phyloP scores from a whole-genome alignment of 768 basidiomycete species.

The Termitomyces sp. region DNA sequence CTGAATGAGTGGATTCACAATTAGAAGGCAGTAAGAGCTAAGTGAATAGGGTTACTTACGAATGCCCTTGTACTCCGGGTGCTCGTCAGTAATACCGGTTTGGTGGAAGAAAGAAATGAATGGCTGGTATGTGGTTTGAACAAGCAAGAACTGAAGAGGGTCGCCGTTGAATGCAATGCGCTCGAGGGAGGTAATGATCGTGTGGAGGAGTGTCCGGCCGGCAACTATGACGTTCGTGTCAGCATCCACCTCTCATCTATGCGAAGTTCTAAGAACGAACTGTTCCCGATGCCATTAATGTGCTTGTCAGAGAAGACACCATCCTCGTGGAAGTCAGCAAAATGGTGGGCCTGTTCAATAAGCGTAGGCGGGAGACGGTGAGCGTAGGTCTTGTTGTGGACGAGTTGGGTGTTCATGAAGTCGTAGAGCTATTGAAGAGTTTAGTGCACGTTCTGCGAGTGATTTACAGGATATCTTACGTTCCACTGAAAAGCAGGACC shows the following conservation, averaged over 20 bases:
- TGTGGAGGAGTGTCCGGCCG: constrained; percentile 73
- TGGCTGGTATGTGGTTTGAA: constrained; percentile 85
- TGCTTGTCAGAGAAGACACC: constrained; percentile 65
- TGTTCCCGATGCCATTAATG: constrained; percentile 71
- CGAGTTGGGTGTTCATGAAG: constrained; percentile 70
- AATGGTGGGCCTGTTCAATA: constrained; percentile 67
- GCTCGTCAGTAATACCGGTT: constrained; percentile 54
- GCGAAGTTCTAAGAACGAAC: constrained; percentile 38
- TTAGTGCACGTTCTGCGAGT: neutral
- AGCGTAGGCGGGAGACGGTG: constrained; percentile 77
- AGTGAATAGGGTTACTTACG: constrained; percentile 42
- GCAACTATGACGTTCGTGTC: constrained; percentile 50
- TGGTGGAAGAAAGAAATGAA: constrained; percentile 87
- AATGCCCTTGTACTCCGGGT: constrained; percentile 59
- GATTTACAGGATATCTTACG: constrained; percentile 38
- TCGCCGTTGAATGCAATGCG: constrained; percentile 78
- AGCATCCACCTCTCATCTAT: neutral
- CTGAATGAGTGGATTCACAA: constrained; percentile 33
- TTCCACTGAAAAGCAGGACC: constrained; percentile 58
- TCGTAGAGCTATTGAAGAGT: constrained; percentile 56
- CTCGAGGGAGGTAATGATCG: constrained; percentile 67
- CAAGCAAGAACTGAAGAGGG: constrained; percentile 73
- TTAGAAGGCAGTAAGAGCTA: neutral
- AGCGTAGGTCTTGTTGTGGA: constrained; percentile 81
- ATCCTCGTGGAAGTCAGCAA: constrained; percentile 79